A percentile compares a stretch with the other conserved stretches of the same genome.
Evolutionary conservation across 345 rosid genomes (phyloP).

Genomic region (Citrus mangshanensis): DNA sequence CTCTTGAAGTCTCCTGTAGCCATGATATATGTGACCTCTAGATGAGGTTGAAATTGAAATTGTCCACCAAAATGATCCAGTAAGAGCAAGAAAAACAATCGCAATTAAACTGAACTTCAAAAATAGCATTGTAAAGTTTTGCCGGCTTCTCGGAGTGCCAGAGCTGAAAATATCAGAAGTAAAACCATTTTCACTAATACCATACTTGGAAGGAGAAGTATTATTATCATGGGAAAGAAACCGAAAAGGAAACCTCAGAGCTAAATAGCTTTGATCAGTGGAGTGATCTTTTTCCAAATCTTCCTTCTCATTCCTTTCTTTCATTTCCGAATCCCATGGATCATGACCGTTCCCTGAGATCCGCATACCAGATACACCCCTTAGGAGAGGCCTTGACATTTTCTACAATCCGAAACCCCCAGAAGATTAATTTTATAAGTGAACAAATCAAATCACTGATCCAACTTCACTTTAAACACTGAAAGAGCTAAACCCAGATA

Average conservation of each 20-base stretch:
- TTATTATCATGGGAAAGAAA: conserved; percentile 40
- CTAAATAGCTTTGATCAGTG: conserved; percentile 39
- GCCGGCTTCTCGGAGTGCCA: conserved; percentile 58
- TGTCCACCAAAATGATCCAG: conserved; percentile 96
- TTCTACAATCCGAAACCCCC: conserved; percentile 33
- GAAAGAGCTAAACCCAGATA: conserved; percentile 3
- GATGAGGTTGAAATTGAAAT: conserved; percentile 66
- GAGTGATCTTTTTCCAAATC: conserved; percentile 57
- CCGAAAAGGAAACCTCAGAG: conserved; percentile 57
- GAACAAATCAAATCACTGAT: not conserved
- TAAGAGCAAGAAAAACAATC: conserved; percentile 61
- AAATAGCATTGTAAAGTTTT: conserved; percentile 48
- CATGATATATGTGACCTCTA: conserved; percentile 69
- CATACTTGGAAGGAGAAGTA: conserved; percentile 59
- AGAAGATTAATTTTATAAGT: not conserved
- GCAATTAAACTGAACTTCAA: conserved; percentile 72
- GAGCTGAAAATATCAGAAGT: conserved; percentile 45
- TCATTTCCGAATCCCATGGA: conserved; percentile 70
- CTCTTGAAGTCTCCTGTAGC: conserved; percentile 83
- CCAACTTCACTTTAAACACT: not conserved
- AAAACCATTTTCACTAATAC: conserved; percentile 54
- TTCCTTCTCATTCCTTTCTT: conserved; percentile 69
- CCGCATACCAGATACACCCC: conserved; percentile 63
- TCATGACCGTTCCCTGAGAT: conserved; percentile 60
- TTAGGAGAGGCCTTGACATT: conserved; percentile 82